These are phyloP conservation scores for Stagonosporopsis chrysanthemi DNA, from an alignment of 2,329 filamentous ascomycete genomes.

Conservation along the genomic window DNA sequence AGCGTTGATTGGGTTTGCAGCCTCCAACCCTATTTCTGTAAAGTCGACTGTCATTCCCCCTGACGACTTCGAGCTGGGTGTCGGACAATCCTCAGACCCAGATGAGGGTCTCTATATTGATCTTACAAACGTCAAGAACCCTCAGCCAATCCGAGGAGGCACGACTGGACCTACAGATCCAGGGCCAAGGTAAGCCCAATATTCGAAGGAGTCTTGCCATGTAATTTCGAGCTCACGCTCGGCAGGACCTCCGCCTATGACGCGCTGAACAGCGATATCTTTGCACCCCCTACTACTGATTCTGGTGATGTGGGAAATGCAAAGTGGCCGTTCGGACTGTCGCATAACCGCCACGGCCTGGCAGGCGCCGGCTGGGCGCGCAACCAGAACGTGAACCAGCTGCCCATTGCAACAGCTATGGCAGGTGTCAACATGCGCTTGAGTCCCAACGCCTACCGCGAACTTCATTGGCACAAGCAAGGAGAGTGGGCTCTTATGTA, in stretches of 20 bases:
- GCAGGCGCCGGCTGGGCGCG: slow-evolving; percentile 52
- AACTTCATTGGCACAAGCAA: slow-evolving; percentile 68
- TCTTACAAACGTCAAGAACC: slow-evolving; percentile 49
- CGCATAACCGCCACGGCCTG: slow-evolving; percentile 51
- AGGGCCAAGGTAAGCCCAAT: slow-evolving; percentile 37
- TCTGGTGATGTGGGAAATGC: slow-evolving; percentile 49
- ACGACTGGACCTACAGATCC: slow-evolving; percentile 51
- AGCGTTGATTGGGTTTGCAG: slow-evolving; percentile 43
- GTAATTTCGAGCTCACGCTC: background rate
- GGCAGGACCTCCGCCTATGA: slow-evolving; percentile 38
- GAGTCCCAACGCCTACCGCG: slow-evolving; percentile 62
- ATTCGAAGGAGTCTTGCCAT: background rate
- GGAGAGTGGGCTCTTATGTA: slow-evolving; percentile 60
- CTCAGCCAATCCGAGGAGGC: slow-evolving; percentile 51
- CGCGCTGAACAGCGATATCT: slow-evolving; percentile 51
- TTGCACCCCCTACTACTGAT: slow-evolving; percentile 50
- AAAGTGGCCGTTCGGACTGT: slow-evolving; percentile 54
- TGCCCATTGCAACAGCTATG: slow-evolving; percentile 53
- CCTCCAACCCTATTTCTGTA: slow-evolving; percentile 41
- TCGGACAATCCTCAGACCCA: slow-evolving; percentile 47
- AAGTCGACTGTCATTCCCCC: slow-evolving; percentile 45
- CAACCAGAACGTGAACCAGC: slow-evolving; percentile 50
- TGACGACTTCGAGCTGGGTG: slow-evolving; percentile 47
- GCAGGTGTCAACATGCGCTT: slow-evolving; percentile 55
- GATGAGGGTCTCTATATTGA: slow-evolving; percentile 52